Conservation (phyloP, 2,329 filamentous ascomycete species). For the Penicillium rolfsii region DNA sequence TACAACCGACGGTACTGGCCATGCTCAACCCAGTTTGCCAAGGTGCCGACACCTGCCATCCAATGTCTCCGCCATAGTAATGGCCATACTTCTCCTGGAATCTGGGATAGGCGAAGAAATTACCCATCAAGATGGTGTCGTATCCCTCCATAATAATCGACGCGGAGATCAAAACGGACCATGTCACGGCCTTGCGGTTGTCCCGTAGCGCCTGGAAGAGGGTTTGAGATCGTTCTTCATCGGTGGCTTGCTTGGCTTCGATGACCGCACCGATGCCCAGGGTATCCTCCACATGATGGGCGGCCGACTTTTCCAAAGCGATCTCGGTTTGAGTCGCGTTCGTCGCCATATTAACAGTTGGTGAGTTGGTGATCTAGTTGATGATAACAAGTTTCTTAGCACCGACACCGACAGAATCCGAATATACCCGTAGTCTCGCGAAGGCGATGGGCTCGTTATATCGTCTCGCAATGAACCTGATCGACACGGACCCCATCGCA, state of each 20-base stretch:
- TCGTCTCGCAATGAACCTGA: background rate
- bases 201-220: conserved; percentile 23
- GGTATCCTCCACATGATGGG: conserved; percentile 33
- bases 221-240: conserved; percentile 27
- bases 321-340: conserved; percentile 18
- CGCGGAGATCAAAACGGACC: conserved; percentile 48
- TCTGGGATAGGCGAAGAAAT: conserved; percentile 53
- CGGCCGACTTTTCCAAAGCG: conserved; percentile 31
- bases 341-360: conserved; percentile 13
- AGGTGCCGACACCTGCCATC: conserved; percentile 53
- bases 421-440: background rate
- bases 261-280: conserved; percentile 29
- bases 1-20: conserved; percentile 28
- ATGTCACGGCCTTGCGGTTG: conserved; percentile 37
- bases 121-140: conserved; percentile 55
- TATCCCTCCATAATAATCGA: conserved; percentile 59
- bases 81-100: conserved; percentile 47
- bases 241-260: conserved; percentile 28
- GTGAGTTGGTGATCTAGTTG: background rate
- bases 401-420: background rate
- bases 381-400: background rate
- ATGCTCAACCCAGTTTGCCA: conserved; percentile 65
- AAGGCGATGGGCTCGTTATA: background rate
- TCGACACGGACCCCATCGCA: background rate
- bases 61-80: conserved; percentile 14